A percentile compares a stretch with the other conserved stretches of the same genome.
Conservation (phyloP, 2,329 filamentous ascomycete species). For the Cladosporium sp. region DNA sequence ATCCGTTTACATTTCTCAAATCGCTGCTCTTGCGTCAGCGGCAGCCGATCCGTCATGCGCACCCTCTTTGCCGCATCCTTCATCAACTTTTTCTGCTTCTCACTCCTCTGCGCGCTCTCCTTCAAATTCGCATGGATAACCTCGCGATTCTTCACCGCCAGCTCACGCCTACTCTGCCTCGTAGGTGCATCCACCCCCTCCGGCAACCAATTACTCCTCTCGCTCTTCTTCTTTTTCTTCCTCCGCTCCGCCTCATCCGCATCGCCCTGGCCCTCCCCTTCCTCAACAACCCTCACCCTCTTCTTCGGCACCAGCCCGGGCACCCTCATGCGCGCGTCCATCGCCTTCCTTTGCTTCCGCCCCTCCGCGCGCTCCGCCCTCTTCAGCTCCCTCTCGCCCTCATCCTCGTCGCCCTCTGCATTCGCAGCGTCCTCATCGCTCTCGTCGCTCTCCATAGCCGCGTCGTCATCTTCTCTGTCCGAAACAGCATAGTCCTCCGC, state of each 20-base stretch:
- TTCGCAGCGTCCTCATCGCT: constrained; percentile 64
- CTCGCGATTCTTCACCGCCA: constrained; percentile 56
- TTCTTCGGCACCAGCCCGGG: constrained; percentile 54
- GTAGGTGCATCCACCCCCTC: constrained; percentile 55
- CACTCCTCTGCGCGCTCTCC: constrained; percentile 62
- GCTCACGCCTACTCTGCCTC: constrained; percentile 55
- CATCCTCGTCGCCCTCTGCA: constrained; percentile 59
- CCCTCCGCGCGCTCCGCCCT: constrained; percentile 65
- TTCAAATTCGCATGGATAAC: constrained; percentile 62
- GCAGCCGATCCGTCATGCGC: constrained; percentile 69
- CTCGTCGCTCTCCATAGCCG: constrained; percentile 77
- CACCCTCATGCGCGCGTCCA: constrained; percentile 62
- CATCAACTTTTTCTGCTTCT: constrained; percentile 63
- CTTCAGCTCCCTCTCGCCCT: constrained; percentile 82
- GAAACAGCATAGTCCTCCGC: constrained; percentile 36
- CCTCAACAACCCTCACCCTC: constrained; percentile 53
- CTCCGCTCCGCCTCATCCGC: constrained; percentile 11
- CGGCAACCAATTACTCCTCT: constrained; percentile 64
- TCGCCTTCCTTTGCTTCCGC: constrained; percentile 74
- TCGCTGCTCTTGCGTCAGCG: constrained; percentile 81
- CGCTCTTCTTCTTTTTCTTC: constrained; percentile 70
- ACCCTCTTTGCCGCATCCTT: constrained; percentile 51
- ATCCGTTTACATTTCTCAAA: constrained; percentile 45
- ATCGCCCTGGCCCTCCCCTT: constrained; percentile 15
- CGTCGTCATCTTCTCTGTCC: constrained; percentile 48